Evolutionary conservation across 1,284 basidiomycete species (phyloP), one percentile per base, ranked within the genome.

Genomic region (Trametes hirsuta): DNA sequence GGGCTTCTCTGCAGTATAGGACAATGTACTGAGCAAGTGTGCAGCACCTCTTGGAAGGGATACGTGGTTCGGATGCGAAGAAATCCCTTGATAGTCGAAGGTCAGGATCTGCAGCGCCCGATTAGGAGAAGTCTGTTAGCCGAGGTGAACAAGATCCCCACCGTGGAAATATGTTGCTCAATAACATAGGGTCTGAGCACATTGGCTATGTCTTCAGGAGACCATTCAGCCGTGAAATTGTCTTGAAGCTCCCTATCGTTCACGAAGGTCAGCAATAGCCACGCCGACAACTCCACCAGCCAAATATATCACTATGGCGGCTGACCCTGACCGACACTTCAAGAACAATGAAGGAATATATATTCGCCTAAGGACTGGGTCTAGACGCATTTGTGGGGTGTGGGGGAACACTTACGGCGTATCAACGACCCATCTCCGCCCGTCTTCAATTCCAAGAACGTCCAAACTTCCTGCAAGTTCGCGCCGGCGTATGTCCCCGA

Each of bases 21-120:
- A 45, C 68, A 74, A 58, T 50, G 64, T 44, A 25, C 61, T 40
- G 47, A 83, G 73, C 30, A 86, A 75, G 45, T 75, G 72, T 47
- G 74, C 72, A 40, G 79, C 80, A 50, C 91, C 89, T 45, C 74
- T 68, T n/a, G 84, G 83, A 21, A 96, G 77, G 0, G 94, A 88
- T 57, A 81, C 81, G 75, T 99, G 97, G 74, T 99, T 99, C 0
- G 93, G 90, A 71, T 99, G 97, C 0, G 79, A 81, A 8, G 95
- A 95, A 4, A 99, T 80, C 1, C 97, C 97, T 3, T 72, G 66
- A 0, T 75, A 64, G 76, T 99, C 97, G 69, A 99, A 99, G 0
- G 97, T 98, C 58, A 99, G 77, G 55, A 99, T 87, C 92, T 97
- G 69, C 6, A 48, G 50, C 48, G 24, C 58, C 50, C 25, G 49